A percentile compares a stretch with the other conserved stretches of the same genome.
Conservation (phyloP, 169 alveolate species). For the Cryptosporidium ubiquitum region DNA sequence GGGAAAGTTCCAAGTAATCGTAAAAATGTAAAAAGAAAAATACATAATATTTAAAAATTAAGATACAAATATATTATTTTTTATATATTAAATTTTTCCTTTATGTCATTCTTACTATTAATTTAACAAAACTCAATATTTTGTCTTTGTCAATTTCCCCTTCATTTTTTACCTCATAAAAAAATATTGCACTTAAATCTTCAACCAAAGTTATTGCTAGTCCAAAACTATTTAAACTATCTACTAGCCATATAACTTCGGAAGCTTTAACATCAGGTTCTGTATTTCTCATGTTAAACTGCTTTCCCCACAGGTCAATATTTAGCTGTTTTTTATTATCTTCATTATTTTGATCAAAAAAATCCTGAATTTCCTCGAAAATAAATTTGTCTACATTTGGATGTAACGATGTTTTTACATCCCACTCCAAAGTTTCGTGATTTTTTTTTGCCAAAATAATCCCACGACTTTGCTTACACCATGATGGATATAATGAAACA, state of each 20-base stretch:
- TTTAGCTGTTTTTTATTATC: neutral
- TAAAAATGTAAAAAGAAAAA: slow-evolving; percentile 61
- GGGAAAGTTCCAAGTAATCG: slow-evolving; percentile 55
- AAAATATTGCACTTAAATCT: slow-evolving; percentile 39
- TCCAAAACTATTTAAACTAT: neutral
- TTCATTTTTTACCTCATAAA: slow-evolving; percentile 9
- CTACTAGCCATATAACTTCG: slow-evolving; percentile 20
- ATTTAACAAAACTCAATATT: neutral
- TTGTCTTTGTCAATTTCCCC: neutral
- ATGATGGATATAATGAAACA: slow-evolving; percentile 7
- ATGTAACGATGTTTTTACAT: slow-evolving; percentile 43
- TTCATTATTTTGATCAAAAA: neutral
- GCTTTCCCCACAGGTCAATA: slow-evolving; percentile 43
- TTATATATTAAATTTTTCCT: neutral
- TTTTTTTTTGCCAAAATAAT: slow-evolving; percentile 28
- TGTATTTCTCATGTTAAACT: neutral
- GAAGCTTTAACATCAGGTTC: neutral
- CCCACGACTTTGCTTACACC: slow-evolving; percentile 59
- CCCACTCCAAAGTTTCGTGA: slow-evolving; percentile 7
- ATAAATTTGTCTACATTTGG: slow-evolving; percentile 4
- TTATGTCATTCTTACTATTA: neutral
- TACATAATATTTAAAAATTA: slow-evolving; percentile 14
- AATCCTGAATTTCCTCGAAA: slow-evolving; percentile 21
- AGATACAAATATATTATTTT: neutral
- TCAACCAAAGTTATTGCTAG: slow-evolving; percentile 6